Percentiles rank a stretch among this genome's conserved stretches.
These are phyloP conservation scores for Puccinia brachypodii DNA, from an alignment of 1,284 basidiomycete species.

Conservation along the genomic window DNA sequence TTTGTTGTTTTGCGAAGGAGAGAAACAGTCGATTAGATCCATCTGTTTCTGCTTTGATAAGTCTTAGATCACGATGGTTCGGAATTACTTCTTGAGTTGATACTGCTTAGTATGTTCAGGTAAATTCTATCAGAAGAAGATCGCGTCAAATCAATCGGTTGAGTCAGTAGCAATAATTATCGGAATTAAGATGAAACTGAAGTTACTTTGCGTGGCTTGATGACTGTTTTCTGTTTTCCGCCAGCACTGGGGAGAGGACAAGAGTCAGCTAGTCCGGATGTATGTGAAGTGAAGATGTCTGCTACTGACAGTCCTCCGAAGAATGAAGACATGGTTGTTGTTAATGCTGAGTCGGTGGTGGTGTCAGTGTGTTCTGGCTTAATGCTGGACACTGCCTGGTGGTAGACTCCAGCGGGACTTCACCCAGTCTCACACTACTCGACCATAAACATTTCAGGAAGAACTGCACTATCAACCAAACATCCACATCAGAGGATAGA, in stretches of 20 bases:
- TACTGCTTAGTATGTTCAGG: conserved; percentile 42
- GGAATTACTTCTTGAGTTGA: conserved; percentile 41
- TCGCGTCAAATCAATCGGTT: too few species aligned
- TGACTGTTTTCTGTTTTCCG: conserved; percentile 39
- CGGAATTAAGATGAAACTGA: not conserved
- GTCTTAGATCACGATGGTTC: too few species aligned
- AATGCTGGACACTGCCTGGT: not conserved
- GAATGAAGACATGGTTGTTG: conserved; percentile 40
- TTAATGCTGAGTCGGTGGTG: too few species aligned
- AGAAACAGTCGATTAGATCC: not conserved
- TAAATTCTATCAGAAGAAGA: conserved; percentile 29
- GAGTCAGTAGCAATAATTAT: too few species aligned
- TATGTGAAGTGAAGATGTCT: not conserved
- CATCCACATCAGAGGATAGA: too few species aligned
- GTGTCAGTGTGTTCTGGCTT: not conserved
- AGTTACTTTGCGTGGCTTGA: conserved; percentile 43
- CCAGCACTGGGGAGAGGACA: not conserved
- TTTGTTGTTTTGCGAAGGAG: not conserved
- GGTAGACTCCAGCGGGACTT: too few species aligned
- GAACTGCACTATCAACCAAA: too few species aligned
- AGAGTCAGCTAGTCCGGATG: not conserved
- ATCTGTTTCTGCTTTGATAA: too few species aligned
- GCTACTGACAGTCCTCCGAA: conserved; percentile 31
- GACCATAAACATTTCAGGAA: too few species aligned
- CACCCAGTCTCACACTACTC: too few species aligned